Percentiles rank a stretch among this genome's conserved stretches.
These are phyloP conservation scores for Cryptococcus sp. DNA, from an alignment of 1,284 basidiomycete species.

Conservation along the genomic window DNA sequence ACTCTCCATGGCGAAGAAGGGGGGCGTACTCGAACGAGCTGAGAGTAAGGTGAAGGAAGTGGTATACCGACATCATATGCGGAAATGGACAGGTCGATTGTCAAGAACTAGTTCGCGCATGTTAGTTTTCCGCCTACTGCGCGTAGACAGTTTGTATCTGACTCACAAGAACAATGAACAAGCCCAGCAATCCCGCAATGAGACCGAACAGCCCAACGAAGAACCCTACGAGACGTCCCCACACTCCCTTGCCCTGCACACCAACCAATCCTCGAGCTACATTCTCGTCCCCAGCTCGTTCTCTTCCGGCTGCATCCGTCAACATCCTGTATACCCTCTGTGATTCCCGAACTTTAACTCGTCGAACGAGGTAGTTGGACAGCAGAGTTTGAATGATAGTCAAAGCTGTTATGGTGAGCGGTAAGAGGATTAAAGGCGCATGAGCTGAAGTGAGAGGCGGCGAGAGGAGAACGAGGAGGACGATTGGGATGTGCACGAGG, in stretches of 20 bases:
- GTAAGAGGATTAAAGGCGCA: conserved; percentile 38
- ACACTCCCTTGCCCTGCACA: conserved; percentile 33
- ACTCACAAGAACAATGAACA: conserved; percentile 41
- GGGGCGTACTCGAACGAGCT: conserved; percentile 33
- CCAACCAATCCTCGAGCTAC: conserved; percentile 40
- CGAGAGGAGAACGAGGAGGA: conserved; percentile 39
- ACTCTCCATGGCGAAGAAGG: conserved; percentile 33
- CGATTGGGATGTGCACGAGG: conserved; percentile 37
- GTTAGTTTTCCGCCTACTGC: neutral
- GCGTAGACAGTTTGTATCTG: too few species aligned
- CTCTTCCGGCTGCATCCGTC: conserved; percentile 32
- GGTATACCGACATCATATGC: conserved; percentile 41
- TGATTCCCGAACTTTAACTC: conserved; percentile 38
- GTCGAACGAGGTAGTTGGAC: conserved; percentile 39
- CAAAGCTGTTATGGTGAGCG: conserved; percentile 33
- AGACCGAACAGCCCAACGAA: conserved; percentile 36
- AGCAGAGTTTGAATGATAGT: conserved; percentile 37
- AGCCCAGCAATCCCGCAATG: conserved; percentile 37
- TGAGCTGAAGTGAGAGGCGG: conserved; percentile 28
- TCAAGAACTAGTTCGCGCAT: conserved; percentile 32
- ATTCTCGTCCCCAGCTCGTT: conserved; percentile 26
- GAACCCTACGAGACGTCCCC: conserved; percentile 29
- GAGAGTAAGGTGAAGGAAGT: conserved; percentile 30
- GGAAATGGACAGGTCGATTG: conserved; percentile 43
- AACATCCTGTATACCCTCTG: conserved; percentile 38